Percentiles rank a stretch among this genome's conserved stretches.
These are phyloP conservation scores for Hypholoma fasciculare DNA, from an alignment of 768 basidiomycete species.

Conservation along the genomic window DNA sequence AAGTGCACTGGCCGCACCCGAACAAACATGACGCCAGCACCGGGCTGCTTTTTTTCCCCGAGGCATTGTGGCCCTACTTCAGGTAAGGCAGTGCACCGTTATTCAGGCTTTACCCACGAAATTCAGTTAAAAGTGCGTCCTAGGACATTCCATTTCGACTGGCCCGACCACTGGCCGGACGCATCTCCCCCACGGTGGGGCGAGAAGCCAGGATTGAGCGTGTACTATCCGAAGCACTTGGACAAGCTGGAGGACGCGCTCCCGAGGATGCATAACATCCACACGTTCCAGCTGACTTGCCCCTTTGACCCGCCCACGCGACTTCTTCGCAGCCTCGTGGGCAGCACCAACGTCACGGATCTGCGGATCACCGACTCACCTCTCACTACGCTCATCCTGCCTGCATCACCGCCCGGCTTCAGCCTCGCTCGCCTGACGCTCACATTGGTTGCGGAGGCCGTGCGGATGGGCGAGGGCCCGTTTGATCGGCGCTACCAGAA, in stretches of 20 bases:
- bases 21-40: conserved; percentile 34
- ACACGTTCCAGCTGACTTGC: conserved; percentile 35
- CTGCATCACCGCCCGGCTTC: conserved; percentile 28
- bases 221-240: conserved; percentile 34
- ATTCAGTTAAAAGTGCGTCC: background rate
- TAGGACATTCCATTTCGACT: conserved; percentile 37
- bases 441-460: conserved; percentile 39
- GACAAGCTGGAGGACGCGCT: conserved; percentile 36
- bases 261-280: conserved; percentile 33
- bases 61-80: conserved; percentile 36
- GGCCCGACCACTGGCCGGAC: conserved; percentile 48
- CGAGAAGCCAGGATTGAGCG: conserved; percentile 30
- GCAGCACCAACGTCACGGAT: conserved; percentile 33
- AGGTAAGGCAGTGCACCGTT: conserved; percentile 24
- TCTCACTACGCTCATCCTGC: conserved; percentile 32
- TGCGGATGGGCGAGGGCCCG: conserved; percentile 41
- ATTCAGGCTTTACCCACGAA: background rate
- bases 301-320: conserved; percentile 40
- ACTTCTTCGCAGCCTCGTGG: conserved; percentile 35
- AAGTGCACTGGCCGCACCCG: conserved; percentile 41
- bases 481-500: conserved; percentile 36
- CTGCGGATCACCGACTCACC: conserved; percentile 40
- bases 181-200: conserved; percentile 39
- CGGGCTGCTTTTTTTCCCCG: conserved; percentile 40
- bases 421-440: conserved; percentile 34